Evolutionary conservation across 257 asterid species (phyloP).

Genomic region (Handroanthus guayacan): DNA sequence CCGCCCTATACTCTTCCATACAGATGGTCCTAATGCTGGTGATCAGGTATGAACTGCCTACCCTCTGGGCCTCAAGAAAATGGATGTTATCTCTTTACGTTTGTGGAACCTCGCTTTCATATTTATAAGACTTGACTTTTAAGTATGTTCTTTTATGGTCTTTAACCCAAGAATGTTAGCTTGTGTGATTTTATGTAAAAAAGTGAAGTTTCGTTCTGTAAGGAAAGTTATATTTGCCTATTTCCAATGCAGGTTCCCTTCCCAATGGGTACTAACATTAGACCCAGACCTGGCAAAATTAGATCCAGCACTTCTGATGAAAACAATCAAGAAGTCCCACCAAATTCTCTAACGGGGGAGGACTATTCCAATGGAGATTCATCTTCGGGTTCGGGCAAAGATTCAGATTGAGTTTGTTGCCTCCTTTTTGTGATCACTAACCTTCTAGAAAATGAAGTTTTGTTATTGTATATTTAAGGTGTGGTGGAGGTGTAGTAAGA

Average conservation of each 20-base stretch:
- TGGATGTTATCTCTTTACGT: neutral
- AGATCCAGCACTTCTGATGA: constrained; percentile 70
- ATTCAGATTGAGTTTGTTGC: constrained; percentile 66
- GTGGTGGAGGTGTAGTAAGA: constrained; percentile 50
- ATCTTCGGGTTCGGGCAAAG: constrained; percentile 71
- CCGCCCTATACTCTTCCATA: constrained; percentile 95
- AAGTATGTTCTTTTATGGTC: neutral
- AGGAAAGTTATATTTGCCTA: neutral
- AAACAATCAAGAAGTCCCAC: constrained; percentile 57
- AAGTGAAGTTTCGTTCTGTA: neutral
- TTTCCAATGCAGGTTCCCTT: constrained; percentile 80
- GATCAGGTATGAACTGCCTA: constrained; percentile 74
- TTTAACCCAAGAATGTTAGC: neutral
- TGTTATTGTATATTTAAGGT: constrained; percentile 67
- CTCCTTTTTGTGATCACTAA: constrained; percentile 57
- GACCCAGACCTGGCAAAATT: constrained; percentile 71
- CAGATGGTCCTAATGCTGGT: constrained; percentile 99
- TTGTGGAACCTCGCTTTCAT: constrained; percentile 2
- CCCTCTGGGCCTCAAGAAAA: neutral
- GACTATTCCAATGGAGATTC: constrained; percentile 63
- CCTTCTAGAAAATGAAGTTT: constrained; percentile 64
- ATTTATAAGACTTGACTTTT: neutral
- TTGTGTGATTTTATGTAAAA: neutral
- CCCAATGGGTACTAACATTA: constrained; percentile 92
- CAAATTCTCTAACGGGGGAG: constrained; percentile 56